Base-by-base conservation (phyloP, 306 rosid species). In the Cercis canadensis region DNA sequence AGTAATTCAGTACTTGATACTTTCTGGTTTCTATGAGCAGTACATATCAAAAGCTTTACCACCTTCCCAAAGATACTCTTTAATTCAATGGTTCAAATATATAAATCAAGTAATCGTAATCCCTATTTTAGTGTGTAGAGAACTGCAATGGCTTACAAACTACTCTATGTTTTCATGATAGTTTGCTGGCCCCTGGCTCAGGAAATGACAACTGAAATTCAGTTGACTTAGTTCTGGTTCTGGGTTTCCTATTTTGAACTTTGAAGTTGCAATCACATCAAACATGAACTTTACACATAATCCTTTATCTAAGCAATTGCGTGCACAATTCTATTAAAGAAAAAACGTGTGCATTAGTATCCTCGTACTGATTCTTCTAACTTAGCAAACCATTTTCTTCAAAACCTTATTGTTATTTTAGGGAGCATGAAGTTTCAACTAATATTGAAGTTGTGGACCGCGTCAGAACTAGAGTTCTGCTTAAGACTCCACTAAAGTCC, bases 261-360 rank as follows among this genome's bases (percentile, higher is more conserved):
- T 59, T 57, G 29, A 24, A 24, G 29, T 24, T 24, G 29, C 29
- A 24, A 24, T 52, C n/a, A 36, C 54, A 11, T 15, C 17, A 9
- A 43, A 50, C 33, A 15, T 75, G 69, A 71, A 67, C 68, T 65
- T 72, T 15, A 52, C 18, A 47, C 59, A 33, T 58, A 13, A 66
- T 43, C 67, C 78, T 51, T 51, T 19, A 43, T 43, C 60, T 18
- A 21, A 34, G 51, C 39, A 60, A 52, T 40, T 24, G 3, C 29
- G 3, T 24, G 3, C 29, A 24, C 29, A 24, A 24, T 24, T 24
- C 29, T 24, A 3, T 24, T 24, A 24, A 24, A 24, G 3, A 24
- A 24, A 24, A 24, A 24, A 24, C 65, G 31, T 55, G 70, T 21
- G 53, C 72, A 29, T 50, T 13, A 24, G 43, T 49, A 73, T 55